Percentiles rank a stretch among this genome's conserved stretches.
phyloP scores from a whole-genome alignment of 441 rosid genomes.

The Erodium trifolium region DNA sequence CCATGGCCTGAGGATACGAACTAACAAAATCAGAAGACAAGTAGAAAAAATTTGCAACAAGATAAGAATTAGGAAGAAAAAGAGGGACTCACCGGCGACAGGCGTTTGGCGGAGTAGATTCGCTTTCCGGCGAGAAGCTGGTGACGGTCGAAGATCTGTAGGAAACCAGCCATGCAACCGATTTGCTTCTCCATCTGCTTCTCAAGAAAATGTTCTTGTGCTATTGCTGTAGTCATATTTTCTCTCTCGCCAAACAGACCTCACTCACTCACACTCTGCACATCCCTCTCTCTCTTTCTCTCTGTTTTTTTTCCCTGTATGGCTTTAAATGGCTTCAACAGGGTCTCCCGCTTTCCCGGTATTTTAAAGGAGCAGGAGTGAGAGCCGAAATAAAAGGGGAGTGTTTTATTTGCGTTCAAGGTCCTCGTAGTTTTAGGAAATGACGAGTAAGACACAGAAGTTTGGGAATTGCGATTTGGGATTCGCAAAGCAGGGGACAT shows the following conservation, averaged over 20 bases:
- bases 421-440: no score
- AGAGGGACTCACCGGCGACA: constrained; percentile 35
- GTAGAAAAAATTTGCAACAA: background rate
- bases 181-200: constrained; percentile 52
- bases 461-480: no score
- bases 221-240: constrained; percentile 33
- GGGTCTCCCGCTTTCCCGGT: constrained; percentile 63
- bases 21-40: background rate
- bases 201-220: constrained; percentile 46
- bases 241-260: constrained; percentile 8
- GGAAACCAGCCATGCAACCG: constrained; percentile 95
- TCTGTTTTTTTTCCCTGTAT: no score
- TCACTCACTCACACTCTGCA: background rate
- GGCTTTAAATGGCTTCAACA: constrained; percentile 18
- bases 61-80: background rate
- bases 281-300: background rate
- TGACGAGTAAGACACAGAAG: no score
- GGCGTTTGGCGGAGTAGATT: constrained; percentile 48
- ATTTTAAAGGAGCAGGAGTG: constrained; percentile 41
- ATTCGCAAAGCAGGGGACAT: no score
- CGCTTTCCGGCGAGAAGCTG: constrained; percentile 31
- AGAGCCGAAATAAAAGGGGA: constrained; percentile 9
- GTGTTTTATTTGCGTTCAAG: no score
- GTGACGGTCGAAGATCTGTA: constrained; percentile 87
- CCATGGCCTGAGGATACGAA: constrained; percentile 28